Base-by-base conservation (phyloP, 352 stramenopile genomes). In the Globisporangium acanthophoron region DNA sequence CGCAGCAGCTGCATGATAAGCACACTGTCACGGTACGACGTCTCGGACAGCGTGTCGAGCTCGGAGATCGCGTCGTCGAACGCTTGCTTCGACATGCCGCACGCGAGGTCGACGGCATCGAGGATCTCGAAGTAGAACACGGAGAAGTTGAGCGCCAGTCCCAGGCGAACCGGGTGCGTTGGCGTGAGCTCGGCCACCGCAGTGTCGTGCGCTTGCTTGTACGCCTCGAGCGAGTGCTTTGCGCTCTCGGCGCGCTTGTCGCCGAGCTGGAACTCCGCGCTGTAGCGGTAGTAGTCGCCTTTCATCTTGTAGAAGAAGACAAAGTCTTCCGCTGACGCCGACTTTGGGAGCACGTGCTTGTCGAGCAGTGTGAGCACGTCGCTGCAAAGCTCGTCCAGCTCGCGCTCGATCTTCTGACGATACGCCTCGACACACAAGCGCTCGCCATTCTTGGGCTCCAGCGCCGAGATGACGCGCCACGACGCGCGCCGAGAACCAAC, bases 221-320 rank as follows among this genome's bases (percentile, higher is more conserved):
- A 97, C 78, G 98, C 93, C 71, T 97, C 85, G 18, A 96, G 92
- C 20, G 93, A 94, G 59, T 86, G 58, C 12, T 65, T 63, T 69
- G 97, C 87, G 20, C 85, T 80, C 74, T 96, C 88, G 37, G 90
- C 85, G 64, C 85, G 92, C 47, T 97, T 74, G 80, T 99, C 96
- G 74, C 99, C 96, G 60, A 98, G 97, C 85, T 99, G 99, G 78
- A 96, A 96, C 87, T 99, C 96, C 56, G 97, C 97, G 71, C 99
- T 80, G 80, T 99, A 99, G 65, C 97, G 96, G 87, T 99, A 94
- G 89, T 99, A 99, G 83, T 99, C 97, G 55, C 97, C 97, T 87
- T 99, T 99, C 96, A 99, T 99, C 92, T 99, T 99, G 92, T 98
- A 99, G 90, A 99, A 99, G 76, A 99, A 96, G 54, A 99, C 91